These are phyloP conservation scores for Metarhizium album DNA, from an alignment of 2,329 filamentous ascomycete species.

Conservation along the genomic window DNA sequence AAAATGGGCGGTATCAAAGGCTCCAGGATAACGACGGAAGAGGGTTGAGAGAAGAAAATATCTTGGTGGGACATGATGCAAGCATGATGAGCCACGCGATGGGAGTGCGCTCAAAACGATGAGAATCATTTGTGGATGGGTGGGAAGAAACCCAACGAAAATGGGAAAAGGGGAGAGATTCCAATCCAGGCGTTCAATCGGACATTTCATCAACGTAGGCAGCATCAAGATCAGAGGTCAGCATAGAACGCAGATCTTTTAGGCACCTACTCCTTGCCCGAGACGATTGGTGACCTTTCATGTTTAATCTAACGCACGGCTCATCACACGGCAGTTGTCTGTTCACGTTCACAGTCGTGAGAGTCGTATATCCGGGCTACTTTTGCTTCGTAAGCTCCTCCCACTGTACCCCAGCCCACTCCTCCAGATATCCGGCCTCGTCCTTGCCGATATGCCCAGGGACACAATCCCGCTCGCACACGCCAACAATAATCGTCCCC, in stretches of 20 bases:
- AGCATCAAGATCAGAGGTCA: conserved; percentile 21
- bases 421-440: conserved; percentile 71
- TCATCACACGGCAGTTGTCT: not conserved
- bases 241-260: conserved; percentile 16
- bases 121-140: conserved; percentile 14
- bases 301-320: not conserved
- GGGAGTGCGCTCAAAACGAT: not conserved
- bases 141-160: conserved; percentile 18
- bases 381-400: conserved; percentile 54
- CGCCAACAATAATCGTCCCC: conserved; percentile 82
- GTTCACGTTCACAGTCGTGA: not conserved
- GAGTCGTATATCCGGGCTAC: not conserved
- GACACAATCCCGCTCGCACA: conserved; percentile 72
- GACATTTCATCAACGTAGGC: conserved; percentile 25
- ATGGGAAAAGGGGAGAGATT: conserved; percentile 17
- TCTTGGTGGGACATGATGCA: not conserved
- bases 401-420: conserved; percentile 98
- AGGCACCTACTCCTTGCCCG: not conserved
- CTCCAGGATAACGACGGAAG: not conserved
- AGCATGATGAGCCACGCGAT: conserved; percentile 12
- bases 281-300: not conserved
- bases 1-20: not conserved
- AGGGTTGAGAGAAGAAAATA: conserved; percentile 1
- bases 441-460: conserved; percentile 46
- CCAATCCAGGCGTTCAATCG: conserved; percentile 23